phyloP scores from a whole-genome alignment of 805 yeast genomes.

The Groenewaldozyma salmanticensis region DNA sequence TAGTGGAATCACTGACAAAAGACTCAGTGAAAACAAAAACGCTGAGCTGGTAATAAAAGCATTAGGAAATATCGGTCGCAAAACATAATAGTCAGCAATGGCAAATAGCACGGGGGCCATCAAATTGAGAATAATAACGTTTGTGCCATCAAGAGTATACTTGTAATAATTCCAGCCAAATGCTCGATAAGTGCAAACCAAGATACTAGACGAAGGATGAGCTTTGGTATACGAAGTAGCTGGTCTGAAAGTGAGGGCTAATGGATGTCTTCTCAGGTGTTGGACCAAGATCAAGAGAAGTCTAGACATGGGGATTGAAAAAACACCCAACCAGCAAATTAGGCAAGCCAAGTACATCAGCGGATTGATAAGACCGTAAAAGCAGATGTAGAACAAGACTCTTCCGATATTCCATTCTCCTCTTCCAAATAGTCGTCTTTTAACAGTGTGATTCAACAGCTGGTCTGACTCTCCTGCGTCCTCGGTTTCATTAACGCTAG shows the following conservation, averaged over 20 bases:
- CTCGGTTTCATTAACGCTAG: background rate
- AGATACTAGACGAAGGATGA: conserved; percentile 32
- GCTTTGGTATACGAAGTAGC: conserved; percentile 15
- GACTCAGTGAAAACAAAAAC: conserved; percentile 61
- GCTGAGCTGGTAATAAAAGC: conserved; percentile 48
- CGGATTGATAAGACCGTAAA: conserved; percentile 65
- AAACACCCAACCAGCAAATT: conserved; percentile 71
- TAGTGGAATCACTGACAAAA: conserved; percentile 80
- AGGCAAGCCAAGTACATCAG: conserved; percentile 43
- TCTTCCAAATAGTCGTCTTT: conserved; percentile 68
- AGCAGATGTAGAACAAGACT: conserved; percentile 60
- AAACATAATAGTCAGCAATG: conserved; percentile 61
- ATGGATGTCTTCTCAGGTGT: conserved; percentile 83
- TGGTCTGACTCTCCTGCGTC: conserved; percentile 1
- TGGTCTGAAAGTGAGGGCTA: conserved; percentile 70
- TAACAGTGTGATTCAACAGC: background rate
- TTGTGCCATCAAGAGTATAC: conserved; percentile 93
- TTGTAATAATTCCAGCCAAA: conserved; percentile 90
- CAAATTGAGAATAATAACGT: conserved; percentile 82
- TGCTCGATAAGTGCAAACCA: conserved; percentile 86
- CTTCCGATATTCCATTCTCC: conserved; percentile 88
- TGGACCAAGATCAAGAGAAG: conserved; percentile 55
- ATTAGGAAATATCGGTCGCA: conserved; percentile 27
- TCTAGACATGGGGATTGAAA: conserved; percentile 91
- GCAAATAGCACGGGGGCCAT: conserved; percentile 72